Evolutionary conservation across 805 yeast genomes (phyloP).

Genomic region (Yarrowia sp.): DNA sequence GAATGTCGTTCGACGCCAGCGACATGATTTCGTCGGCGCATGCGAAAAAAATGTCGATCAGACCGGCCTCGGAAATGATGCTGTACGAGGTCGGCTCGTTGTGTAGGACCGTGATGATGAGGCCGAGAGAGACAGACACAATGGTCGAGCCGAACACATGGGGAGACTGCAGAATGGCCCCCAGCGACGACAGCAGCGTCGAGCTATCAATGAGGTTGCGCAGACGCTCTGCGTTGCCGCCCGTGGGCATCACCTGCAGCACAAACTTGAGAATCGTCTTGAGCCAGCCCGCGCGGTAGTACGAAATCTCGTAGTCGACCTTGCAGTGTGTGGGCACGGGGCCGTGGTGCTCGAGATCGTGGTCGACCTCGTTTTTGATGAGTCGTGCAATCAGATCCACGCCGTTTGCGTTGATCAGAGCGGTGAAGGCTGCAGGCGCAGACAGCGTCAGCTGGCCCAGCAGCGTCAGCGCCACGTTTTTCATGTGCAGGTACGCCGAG

Average conservation of each 20-base stretch:
- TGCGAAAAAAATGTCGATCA: constrained; percentile 62
- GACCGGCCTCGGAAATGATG: constrained; percentile 72
- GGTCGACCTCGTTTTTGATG: constrained; percentile 60
- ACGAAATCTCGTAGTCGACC: constrained; percentile 41
- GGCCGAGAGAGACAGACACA: constrained; percentile 58
- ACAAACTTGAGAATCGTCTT: constrained; percentile 62
- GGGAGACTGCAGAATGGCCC: constrained; percentile 56
- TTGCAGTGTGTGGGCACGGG: constrained; percentile 52
- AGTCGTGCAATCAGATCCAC: constrained; percentile 58
- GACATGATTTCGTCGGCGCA: constrained; percentile 56
- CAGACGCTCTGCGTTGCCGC: constrained; percentile 72
- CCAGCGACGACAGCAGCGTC: constrained; percentile 55
- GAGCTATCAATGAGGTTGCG: constrained; percentile 85
- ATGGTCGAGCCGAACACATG: constrained; percentile 64
- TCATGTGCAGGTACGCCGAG: constrained; percentile 52
- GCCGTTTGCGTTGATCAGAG: constrained; percentile 67
- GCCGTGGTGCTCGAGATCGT: constrained; percentile 45
- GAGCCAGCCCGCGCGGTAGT: constrained; percentile 43
- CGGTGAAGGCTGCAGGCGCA: constrained; percentile 49
- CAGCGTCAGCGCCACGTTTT: constrained; percentile 63
- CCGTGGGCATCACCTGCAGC: constrained; percentile 61
- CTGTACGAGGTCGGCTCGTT: constrained; percentile 88
- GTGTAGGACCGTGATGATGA: constrained; percentile 70
- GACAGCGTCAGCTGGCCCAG: constrained; percentile 45
- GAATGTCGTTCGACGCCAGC: constrained; percentile 54